These are phyloP conservation scores for Spinellus fusiger DNA, from an alignment of 192 early-diverging fungal genomes.

Conservation along the genomic window DNA sequence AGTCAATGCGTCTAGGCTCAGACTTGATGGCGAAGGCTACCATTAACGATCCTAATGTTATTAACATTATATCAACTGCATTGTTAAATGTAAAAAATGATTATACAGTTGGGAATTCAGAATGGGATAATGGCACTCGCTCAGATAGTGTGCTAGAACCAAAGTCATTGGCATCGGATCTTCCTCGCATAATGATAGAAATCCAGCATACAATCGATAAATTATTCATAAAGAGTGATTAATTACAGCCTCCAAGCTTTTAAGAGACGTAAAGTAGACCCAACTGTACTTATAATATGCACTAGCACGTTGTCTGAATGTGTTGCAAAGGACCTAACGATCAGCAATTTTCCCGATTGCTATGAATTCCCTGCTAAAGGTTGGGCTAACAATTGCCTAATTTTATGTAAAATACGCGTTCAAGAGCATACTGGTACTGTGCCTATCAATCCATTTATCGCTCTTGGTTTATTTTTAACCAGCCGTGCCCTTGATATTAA, in stretches of 20 bases:
- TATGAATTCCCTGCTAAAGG: slow-evolving; percentile 4
- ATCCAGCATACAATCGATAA: slow-evolving; percentile 11
- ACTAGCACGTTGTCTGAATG: background rate
- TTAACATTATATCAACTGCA: slow-evolving; percentile 12
- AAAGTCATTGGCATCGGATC: slow-evolving; percentile 6
- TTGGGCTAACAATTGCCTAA: background rate
- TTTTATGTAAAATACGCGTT: background rate
- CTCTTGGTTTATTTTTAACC: slow-evolving; percentile 2
- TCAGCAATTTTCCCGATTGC: background rate
- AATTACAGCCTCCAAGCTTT: background rate
- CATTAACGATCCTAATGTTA: slow-evolving; percentile 10
- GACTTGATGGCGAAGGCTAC: slow-evolving; percentile 3
- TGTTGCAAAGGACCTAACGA: background rate
- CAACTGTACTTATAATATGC: slow-evolving; percentile 3
- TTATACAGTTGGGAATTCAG: slow-evolving; percentile 11
- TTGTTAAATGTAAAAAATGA: slow-evolving; percentile 13
- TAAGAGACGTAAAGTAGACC: background rate
- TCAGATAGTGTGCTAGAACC: slow-evolving; percentile 13
- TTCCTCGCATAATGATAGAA: slow-evolving; percentile 10
- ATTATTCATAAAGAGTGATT: slow-evolving; percentile 12
- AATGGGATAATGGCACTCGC: slow-evolving; percentile 14
- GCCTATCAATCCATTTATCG: background rate
- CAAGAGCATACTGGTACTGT: background rate
- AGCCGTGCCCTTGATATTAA: background rate
- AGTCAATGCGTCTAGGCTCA: slow-evolving; percentile 7